Percentiles rank a stretch among this genome's conserved stretches.
Conservation (phyloP, 208 protist genomes). For the Jaenimonas drosophilae region DNA sequence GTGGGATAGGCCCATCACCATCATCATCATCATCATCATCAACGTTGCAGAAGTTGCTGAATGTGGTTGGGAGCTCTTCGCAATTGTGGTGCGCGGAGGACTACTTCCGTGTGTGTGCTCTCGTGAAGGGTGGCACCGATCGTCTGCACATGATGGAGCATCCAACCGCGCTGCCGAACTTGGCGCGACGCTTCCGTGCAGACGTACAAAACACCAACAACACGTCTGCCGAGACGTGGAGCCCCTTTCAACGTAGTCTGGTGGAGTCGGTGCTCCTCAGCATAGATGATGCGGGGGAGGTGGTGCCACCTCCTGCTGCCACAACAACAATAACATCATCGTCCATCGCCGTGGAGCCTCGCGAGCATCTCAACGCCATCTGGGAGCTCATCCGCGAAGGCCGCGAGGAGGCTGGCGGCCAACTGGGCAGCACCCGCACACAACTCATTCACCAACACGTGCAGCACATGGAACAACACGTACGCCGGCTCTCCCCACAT, state of each 20-base stretch:
- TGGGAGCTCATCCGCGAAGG: conserved; percentile 15
- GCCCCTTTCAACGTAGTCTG: neutral
- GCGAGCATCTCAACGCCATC: conserved; percentile 15
- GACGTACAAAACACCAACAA: neutral
- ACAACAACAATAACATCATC: neutral
- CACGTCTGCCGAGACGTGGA: neutral
- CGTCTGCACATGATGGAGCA: neutral
- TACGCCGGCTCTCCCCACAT: conserved; percentile 39
- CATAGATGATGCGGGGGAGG: neutral
- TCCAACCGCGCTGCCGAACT: neutral
- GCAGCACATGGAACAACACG: conserved; percentile 24
- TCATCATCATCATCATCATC: too few relatives aligned
- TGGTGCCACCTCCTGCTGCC: neutral
- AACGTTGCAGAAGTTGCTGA: too few relatives aligned
- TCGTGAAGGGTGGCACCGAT: neutral
- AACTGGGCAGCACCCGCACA: conserved; percentile 7
- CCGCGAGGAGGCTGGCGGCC: conserved; percentile 11
- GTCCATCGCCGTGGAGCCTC: neutral
- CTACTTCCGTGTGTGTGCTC: neutral
- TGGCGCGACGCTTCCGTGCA: too few relatives aligned
- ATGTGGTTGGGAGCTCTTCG: neutral
- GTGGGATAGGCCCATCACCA: too few relatives aligned
- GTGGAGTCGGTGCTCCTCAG: neutral
- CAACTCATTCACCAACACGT: conserved; percentile 27
- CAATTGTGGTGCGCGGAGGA: neutral